A percentile compares a stretch with the other conserved stretches of the same genome.
Conservation (phyloP, 2,329 filamentous ascomycete genomes). For the Plenodomus tracheiphilus region DNA sequence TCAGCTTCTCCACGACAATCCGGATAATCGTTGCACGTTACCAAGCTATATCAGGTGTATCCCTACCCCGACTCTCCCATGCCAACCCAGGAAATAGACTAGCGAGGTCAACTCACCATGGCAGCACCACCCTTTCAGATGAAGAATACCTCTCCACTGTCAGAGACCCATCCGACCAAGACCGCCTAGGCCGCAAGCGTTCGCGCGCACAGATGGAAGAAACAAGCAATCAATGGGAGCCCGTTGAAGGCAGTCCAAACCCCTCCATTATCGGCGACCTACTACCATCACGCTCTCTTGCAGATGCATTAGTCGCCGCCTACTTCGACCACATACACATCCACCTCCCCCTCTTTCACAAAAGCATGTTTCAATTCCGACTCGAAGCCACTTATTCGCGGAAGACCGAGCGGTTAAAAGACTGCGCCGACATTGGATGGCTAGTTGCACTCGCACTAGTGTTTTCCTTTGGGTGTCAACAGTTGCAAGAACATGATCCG, state of each 20-base stretch:
- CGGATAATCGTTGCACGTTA: conserved; percentile 24
- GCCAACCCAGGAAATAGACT: conserved; percentile 4
- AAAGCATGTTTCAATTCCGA: conserved; percentile 45
- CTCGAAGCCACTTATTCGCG: conserved; percentile 46
- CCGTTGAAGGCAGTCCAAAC: conserved; percentile 1
- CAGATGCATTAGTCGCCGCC: conserved; percentile 45
- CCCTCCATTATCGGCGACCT: conserved; percentile 21
- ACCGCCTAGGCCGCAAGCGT: conserved; percentile 19
- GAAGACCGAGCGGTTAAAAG: conserved; percentile 17
- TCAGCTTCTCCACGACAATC: conserved; percentile 28
- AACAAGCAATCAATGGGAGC: conserved; percentile 14
- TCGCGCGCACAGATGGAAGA: conserved; percentile 19
- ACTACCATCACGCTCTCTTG: conserved; percentile 42
- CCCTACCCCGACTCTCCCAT: conserved; percentile 7
- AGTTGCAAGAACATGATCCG: conserved; percentile 38
- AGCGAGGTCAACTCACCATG: conserved; percentile 8
- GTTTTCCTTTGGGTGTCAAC: conserved; percentile 48
- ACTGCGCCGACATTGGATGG: conserved; percentile 47
- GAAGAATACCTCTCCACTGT: conserved; percentile 21
- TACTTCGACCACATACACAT: conserved; percentile 49
- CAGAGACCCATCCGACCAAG: conserved; percentile 2
- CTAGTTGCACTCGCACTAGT: conserved; percentile 49
- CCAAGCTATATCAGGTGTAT: conserved; percentile 17
- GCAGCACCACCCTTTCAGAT: conserved; percentile 21
- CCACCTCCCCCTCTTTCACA: conserved; percentile 45